Conservation (phyloP, 179 eudicot species). For the Pouteria campechiana region DNA sequence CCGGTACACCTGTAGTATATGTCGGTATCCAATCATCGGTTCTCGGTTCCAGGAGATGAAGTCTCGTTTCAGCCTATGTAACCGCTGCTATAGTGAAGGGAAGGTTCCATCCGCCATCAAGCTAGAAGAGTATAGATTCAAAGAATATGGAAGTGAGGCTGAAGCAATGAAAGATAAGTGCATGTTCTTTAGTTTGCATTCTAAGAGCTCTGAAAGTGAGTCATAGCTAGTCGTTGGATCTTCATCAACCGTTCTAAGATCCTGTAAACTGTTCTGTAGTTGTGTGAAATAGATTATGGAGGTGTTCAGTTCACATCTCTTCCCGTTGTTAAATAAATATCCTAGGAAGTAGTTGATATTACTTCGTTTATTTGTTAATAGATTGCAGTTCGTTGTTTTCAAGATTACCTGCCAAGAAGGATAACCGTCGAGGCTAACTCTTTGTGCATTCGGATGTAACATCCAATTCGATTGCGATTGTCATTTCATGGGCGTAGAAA, state of each 20-base stretch:
- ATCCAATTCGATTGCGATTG: too few species aligned
- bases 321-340: slow-evolving; percentile 32
- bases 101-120: slow-evolving; percentile 78
- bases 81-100: slow-evolving; percentile 85
- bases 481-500: too few species aligned
- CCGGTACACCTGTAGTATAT: slow-evolving; percentile 51
- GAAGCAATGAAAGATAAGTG: slow-evolving; percentile 84
- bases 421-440: too few species aligned
- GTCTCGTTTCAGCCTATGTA: slow-evolving; percentile 64
- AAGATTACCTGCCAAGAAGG: too few species aligned
- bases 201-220: slow-evolving; percentile 23
- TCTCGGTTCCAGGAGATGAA: slow-evolving; percentile 85
- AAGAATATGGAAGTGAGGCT: slow-evolving; percentile 64
- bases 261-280: slow-evolving; percentile 17
- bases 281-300: slow-evolving; percentile 35
- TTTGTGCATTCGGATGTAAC: too few species aligned
- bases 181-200: slow-evolving; percentile 51
- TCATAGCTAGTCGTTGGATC: slow-evolving; percentile 15
- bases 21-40: slow-evolving; percentile 86
- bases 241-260: slow-evolving; percentile 12
- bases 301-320: slow-evolving; percentile 23
- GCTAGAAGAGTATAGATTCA: slow-evolving; percentile 76
- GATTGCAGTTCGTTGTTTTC: too few species aligned
- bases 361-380: too few species aligned
- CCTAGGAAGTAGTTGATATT: too few species aligned